Evolutionary conservation across 179 eudicot species (phyloP).

Genomic region (Beta corolliflora): DNA sequence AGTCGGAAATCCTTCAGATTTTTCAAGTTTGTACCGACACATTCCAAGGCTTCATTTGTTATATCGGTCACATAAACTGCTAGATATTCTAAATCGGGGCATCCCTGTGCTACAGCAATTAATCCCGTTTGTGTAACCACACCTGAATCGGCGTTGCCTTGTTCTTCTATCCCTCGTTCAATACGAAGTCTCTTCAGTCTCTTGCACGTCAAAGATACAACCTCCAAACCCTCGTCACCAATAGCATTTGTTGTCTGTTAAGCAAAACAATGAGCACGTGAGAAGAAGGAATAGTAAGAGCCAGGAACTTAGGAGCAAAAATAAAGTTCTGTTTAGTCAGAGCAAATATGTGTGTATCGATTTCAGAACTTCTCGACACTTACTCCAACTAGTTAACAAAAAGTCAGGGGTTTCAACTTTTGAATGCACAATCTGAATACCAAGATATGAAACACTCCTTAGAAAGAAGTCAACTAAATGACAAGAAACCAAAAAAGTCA

Average conservation of each 20-base stretch:
- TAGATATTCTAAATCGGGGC: slow-evolving; percentile 69
- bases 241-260: slow-evolving; percentile 73
- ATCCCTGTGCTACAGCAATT: slow-evolving; percentile 69
- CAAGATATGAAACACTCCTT: background rate
- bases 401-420: too few species aligned
- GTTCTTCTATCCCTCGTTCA: slow-evolving; percentile 82
- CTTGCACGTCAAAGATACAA: slow-evolving; percentile 61
- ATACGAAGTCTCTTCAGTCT: slow-evolving; percentile 67
- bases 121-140: slow-evolving; percentile 81
- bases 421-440: background rate
- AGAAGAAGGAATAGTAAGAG: background rate
- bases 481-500: background rate
- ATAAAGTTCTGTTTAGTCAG: background rate
- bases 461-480: background rate
- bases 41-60: slow-evolving; percentile 66
- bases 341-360: background rate
- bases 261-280: slow-evolving; percentile 12
- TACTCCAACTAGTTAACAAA: background rate
- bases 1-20: slow-evolving; percentile 71
- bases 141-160: slow-evolving; percentile 62
- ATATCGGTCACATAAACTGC: slow-evolving; percentile 81
- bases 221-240: slow-evolving; percentile 79
- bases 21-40: slow-evolving; percentile 55
- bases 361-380: background rate
- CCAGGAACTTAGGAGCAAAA: background rate